Conservation (phyloP, 164 flowering plant species). For the Amborella trichopoda region DNA sequence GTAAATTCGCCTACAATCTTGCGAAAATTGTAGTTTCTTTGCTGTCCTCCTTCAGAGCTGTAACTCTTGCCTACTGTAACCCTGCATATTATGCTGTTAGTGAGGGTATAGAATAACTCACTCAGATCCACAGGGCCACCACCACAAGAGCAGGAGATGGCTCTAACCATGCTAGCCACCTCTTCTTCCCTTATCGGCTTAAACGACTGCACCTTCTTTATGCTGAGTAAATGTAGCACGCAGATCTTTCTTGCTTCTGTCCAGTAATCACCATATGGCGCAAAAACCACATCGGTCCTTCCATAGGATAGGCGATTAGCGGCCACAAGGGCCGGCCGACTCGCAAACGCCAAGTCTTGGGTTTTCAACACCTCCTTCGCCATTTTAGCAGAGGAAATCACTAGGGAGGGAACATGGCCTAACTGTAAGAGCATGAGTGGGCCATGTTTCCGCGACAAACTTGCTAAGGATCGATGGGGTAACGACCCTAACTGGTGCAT, state of each 20-base stretch:
- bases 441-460: slow-evolving; percentile 7
- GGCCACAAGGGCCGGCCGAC: slow-evolving; percentile 1
- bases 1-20: slow-evolving; percentile 8
- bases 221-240: slow-evolving; percentile 3
- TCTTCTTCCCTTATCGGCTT: slow-evolving; percentile 4
- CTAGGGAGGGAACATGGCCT: slow-evolving; percentile 3
- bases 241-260: slow-evolving; percentile 4
- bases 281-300: slow-evolving; percentile 6
- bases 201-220: slow-evolving; percentile 5
- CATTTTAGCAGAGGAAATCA: slow-evolving; percentile 5
- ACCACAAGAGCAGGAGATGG: background rate
- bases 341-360: slow-evolving; percentile 1
- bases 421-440: slow-evolving; percentile 6
- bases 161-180: background rate
- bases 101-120: slow-evolving; percentile 9
- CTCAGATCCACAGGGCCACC: slow-evolving; percentile 12
- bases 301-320: slow-evolving; percentile 5
- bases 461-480: slow-evolving; percentile 10
- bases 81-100: slow-evolving; percentile 14
- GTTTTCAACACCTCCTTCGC: slow-evolving; percentile 5
- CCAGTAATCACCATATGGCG: slow-evolving; percentile 9
- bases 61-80: slow-evolving; percentile 24
- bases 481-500: slow-evolving; percentile 13
- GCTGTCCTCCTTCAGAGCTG: background rate
- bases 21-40: slow-evolving; percentile 3